Conservation (phyloP, 441 rosid species). For the Macaranga tanarius region DNA sequence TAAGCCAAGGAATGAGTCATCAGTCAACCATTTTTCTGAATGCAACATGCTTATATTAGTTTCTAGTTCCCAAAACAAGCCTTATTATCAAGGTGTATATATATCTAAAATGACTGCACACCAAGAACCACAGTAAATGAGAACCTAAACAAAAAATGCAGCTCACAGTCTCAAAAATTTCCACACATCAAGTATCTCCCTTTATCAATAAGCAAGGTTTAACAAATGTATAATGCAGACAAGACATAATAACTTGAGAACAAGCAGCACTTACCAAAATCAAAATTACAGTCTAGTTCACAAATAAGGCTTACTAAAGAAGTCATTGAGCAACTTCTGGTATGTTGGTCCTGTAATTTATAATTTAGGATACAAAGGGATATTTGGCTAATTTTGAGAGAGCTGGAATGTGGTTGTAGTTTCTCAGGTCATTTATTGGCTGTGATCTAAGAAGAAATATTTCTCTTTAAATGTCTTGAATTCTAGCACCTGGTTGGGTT, state of each 20-base stretch:
- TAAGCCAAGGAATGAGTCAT: background rate
- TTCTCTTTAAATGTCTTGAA: background rate
- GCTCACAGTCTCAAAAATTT: background rate
- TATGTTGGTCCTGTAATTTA: background rate
- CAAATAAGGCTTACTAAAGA: background rate
- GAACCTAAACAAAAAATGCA: background rate
- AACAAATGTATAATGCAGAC: background rate
- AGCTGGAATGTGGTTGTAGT: background rate
- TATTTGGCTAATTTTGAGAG: background rate
- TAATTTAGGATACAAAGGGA: background rate
- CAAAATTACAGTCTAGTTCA: background rate
- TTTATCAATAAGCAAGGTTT: background rate
- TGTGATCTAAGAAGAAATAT: background rate
- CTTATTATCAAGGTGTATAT: background rate
- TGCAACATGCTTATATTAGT: background rate
- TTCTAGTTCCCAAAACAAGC: background rate
- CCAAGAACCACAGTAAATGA: background rate
- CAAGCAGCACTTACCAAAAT: background rate
- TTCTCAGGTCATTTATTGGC: background rate
- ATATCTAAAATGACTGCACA: too few species aligned
- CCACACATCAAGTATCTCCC: background rate
- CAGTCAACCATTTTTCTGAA: background rate
- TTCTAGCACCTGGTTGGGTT: background rate
- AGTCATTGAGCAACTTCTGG: background rate
- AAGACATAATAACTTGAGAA: background rate